Conservation (phyloP, 1,284 basidiomycete species). For the Agroathelia rolfsii region DNA sequence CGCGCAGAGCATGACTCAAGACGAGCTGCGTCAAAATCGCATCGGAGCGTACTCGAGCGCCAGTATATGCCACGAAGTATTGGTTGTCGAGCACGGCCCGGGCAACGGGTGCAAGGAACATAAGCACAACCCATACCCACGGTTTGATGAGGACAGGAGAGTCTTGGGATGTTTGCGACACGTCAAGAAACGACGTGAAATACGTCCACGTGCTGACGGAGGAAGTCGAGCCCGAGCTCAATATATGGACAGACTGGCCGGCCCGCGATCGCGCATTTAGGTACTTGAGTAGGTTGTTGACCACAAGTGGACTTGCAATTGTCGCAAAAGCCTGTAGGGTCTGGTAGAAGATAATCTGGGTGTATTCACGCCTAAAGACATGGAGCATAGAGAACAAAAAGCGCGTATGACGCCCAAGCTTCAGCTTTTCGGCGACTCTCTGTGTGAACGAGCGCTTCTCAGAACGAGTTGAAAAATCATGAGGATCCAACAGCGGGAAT, state of each 20-base stretch:
- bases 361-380: too few species aligned
- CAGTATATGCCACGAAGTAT: background rate
- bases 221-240: background rate
- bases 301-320: constrained; percentile 17
- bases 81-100: constrained; percentile 6
- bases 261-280: too few species aligned
- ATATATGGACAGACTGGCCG: too few species aligned
- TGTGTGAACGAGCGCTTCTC: too few species aligned
- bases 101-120: constrained; percentile 26
- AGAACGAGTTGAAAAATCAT: too few species aligned
- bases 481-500: too few species aligned
- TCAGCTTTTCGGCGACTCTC: too few species aligned
- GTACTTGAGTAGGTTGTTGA: constrained; percentile 21
- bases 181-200: constrained; percentile 23
- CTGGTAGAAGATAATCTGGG: too few species aligned
- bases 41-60: background rate
- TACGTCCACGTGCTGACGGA: constrained; percentile 11
- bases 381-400: too few species aligned
- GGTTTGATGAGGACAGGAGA: too few species aligned
- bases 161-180: constrained; percentile 18
- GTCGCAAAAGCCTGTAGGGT: too few species aligned
- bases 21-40: constrained; percentile 1
- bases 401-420: too few species aligned
- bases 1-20: constrained; percentile 1
- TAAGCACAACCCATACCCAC: constrained; percentile 26